Evolutionary conservation across 495 filamentous ascomycete species (phyloP).

Genomic region (Penicillium bialowiezense): DNA sequence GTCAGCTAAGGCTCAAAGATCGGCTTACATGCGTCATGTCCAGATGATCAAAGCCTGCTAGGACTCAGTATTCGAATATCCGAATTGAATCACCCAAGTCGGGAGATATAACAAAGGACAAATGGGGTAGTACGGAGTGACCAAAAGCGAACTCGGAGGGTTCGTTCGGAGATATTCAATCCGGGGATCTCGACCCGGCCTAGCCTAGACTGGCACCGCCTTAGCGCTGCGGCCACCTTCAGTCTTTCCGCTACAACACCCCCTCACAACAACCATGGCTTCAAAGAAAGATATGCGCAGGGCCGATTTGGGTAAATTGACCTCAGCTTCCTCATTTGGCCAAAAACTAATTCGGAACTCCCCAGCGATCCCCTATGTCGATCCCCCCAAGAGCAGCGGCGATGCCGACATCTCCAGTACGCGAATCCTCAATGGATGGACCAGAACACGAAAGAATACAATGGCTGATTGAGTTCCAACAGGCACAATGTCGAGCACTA

Average conservation of each 20-base stretch:
- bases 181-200: constrained; percentile 7
- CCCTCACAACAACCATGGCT: constrained; percentile 49
- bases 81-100: no score
- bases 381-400: constrained; percentile 53
- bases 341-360: constrained; percentile 11
- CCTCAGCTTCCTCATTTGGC: background rate
- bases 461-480: constrained; percentile 13
- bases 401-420: constrained; percentile 55
- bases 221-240: constrained; percentile 15
- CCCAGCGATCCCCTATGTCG: constrained; percentile 61
- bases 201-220: constrained; percentile 11
- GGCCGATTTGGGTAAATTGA: constrained; percentile 68
- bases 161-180: constrained; percentile 6
- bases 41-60: no score
- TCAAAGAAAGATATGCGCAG: constrained; percentile 85
- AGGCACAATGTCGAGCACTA: constrained; percentile 74
- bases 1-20: no score
- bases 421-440: constrained; percentile 4
- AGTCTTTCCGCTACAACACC: constrained; percentile 2
- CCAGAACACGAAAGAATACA: background rate
- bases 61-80: no score
- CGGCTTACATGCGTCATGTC: no score
- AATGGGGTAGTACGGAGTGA: background rate
- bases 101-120: background rate
- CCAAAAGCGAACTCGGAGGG: background rate